Percentiles rank a stretch among this genome's conserved stretches.
These are phyloP conservation scores for Saccharomycopsis amapae DNA, from an alignment of 805 yeast genomes.

Conservation along the genomic window DNA sequence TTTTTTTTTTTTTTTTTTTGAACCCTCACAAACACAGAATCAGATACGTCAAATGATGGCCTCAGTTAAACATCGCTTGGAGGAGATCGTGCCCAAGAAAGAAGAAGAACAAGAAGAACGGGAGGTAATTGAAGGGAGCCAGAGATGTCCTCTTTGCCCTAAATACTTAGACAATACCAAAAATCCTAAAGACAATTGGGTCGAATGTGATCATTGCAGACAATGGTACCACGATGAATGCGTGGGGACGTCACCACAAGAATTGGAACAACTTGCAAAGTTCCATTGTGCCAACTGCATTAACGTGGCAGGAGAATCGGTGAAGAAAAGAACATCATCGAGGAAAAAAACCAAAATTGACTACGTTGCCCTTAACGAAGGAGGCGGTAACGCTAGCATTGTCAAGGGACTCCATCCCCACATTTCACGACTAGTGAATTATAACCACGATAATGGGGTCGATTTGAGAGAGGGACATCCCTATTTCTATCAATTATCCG, in stretches of 20 bases:
- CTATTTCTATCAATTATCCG: slow-evolving; percentile 23
- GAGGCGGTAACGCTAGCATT: slow-evolving; percentile 35
- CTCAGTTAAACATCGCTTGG: background rate
- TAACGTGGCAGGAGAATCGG: background rate
- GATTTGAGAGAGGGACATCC: background rate
- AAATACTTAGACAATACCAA: slow-evolving; percentile 17
- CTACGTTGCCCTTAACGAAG: slow-evolving; percentile 73
- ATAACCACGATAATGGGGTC: background rate
- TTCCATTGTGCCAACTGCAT: slow-evolving; percentile 53
- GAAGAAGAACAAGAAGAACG: too few species aligned
- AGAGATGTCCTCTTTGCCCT: slow-evolving; percentile 22
- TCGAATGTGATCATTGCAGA: slow-evolving; percentile 48
- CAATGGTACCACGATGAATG: slow-evolving; percentile 53
- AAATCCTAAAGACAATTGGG: slow-evolving; percentile 35
- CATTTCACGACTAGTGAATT: slow-evolving; percentile 28
- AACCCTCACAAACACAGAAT: background rate
- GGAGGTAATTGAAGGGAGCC: too few species aligned
- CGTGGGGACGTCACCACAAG: slow-evolving; percentile 31
- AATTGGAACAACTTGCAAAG: slow-evolving; percentile 34
- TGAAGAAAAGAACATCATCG: slow-evolving; percentile 41
- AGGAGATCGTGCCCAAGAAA: too few species aligned
- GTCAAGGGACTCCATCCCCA: slow-evolving; percentile 46
- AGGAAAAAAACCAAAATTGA: slow-evolving; percentile 55
- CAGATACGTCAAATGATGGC: background rate
- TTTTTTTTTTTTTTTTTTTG: too few species aligned